Evolutionary conservation across 352 stramenopile species (phyloP).

Genomic region (Phytopythium oedochilum): DNA sequence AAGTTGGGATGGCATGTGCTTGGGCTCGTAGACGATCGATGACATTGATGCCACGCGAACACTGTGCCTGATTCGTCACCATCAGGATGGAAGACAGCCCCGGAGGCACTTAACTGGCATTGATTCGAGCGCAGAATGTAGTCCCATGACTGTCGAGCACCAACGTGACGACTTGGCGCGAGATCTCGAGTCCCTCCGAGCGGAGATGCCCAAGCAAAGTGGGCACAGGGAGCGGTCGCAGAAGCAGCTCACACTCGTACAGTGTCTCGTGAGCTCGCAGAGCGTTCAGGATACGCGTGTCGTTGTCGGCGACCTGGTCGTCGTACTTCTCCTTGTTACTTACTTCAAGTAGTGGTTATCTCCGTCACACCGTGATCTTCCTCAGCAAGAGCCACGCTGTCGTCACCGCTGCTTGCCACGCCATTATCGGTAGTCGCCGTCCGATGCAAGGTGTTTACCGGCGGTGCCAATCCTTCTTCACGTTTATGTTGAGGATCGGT

Average conservation of each 20-base stretch:
- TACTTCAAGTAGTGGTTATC: too few species aligned
- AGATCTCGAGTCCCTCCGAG: constrained; percentile 8
- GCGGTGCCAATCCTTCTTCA: not conserved
- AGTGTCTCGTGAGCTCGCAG: not conserved
- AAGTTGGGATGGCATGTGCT: too few species aligned
- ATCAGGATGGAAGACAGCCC: too few species aligned
- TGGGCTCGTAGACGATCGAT: too few species aligned
- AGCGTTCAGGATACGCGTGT: not conserved
- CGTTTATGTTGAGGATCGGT: not conserved
- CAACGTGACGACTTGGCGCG: not conserved
- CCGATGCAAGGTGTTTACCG: not conserved
- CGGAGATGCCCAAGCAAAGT: constrained; percentile 12
- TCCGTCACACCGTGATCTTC: too few species aligned
- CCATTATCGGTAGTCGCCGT: not conserved
- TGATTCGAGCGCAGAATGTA: not conserved
- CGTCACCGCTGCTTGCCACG: not conserved
- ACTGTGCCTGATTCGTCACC: too few species aligned
- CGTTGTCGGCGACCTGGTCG: not conserved
- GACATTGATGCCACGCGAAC: too few species aligned
- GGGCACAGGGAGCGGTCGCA: constrained; percentile 9
- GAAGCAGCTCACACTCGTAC: constrained; percentile 2
- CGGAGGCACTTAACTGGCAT: not conserved
- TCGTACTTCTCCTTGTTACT: not conserved
- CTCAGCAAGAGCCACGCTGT: not conserved
- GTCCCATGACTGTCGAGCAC: not conserved